A percentile compares a stretch with the other conserved stretches of the same genome.
These are phyloP conservation scores for Sporothrix inflata DNA, from an alignment of 2,329 filamentous ascomycete species.

Conservation along the genomic window DNA sequence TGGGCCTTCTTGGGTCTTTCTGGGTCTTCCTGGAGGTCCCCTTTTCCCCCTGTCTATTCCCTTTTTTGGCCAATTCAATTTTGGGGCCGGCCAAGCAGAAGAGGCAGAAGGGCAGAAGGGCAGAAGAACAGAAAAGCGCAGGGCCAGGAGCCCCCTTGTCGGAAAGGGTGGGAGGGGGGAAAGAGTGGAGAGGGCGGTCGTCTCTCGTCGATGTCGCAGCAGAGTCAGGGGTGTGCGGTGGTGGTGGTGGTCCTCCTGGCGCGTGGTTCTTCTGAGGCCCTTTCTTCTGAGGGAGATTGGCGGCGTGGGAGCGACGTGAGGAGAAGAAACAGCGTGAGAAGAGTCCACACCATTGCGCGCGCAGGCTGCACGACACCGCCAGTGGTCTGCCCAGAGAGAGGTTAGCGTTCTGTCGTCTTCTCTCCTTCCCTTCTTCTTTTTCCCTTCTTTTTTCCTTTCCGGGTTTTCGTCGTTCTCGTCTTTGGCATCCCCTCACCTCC, in stretches of 20 bases:
- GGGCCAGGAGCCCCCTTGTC: conserved; percentile 8
- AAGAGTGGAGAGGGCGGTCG: not conserved
- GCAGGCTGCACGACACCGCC: conserved; percentile 6
- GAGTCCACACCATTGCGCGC: not conserved
- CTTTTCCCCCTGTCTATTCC: conserved; percentile 9
- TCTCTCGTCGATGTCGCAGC: conserved; percentile 12
- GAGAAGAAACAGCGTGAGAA: not conserved
- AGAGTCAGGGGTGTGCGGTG: conserved; percentile 17
- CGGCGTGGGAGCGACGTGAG: conserved; percentile 1
- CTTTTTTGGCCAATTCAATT: conserved; percentile 20
- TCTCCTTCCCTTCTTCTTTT: not conserved
- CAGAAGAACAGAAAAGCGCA: not conserved
- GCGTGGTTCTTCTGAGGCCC: not conserved
- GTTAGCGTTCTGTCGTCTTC: not conserved
- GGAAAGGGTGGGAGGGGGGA: not conserved
- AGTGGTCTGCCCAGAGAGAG: not conserved
- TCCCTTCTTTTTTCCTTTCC: not conserved
- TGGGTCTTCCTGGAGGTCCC: not conserved
- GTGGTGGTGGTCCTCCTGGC: conserved; percentile 8
- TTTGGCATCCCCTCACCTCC: not conserved
- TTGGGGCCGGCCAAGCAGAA: conserved; percentile 21
- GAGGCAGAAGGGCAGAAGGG: not conserved
- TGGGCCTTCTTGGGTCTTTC: not conserved
- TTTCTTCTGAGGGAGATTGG: conserved; percentile 13
- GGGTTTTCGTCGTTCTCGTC: not conserved